phyloP scores from a whole-genome alignment of 768 basidiomycete species.

The Zangia roseola region DNA sequence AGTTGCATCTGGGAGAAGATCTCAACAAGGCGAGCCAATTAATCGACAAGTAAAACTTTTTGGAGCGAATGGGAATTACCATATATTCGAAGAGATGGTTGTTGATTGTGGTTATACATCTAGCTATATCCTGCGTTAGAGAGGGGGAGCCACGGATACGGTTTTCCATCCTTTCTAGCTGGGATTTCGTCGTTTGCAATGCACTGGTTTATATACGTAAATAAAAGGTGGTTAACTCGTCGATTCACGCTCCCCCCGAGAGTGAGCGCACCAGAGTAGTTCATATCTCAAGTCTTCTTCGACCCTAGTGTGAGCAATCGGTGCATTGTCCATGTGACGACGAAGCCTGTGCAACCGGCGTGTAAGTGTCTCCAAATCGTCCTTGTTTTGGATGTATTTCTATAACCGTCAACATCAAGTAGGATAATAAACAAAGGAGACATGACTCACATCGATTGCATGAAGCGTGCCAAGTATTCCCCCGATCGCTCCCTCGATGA shows the following conservation, averaged over 20 bases:
- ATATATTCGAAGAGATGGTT: neutral
- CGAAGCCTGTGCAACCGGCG: neutral
- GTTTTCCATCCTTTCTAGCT: neutral
- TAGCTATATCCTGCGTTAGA: neutral
- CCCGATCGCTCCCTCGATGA: slow-evolving; percentile 1
- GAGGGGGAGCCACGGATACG: neutral
- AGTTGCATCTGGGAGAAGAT: slow-evolving; percentile 1
- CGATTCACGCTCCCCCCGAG: too few species aligned
- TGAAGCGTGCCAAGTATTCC: neutral
- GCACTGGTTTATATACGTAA: too few species aligned
- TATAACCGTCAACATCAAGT: neutral
- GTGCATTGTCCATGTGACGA: neutral
- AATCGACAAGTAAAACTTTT: neutral
- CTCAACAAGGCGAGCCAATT: neutral
- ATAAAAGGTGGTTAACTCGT: too few species aligned
- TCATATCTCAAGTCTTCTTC: neutral
- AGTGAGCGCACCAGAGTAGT: neutral
- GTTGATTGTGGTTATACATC: neutral
- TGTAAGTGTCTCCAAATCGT: neutral
- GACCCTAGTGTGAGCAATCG: neutral
- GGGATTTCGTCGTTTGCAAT: neutral
- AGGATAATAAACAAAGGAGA: too few species aligned
- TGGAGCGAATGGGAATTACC: neutral
- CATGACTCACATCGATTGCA: slow-evolving; percentile 1
- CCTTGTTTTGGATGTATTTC: slow-evolving; percentile 6